Evolutionary conservation across 768 basidiomycete genomes (phyloP), one percentile per base, ranked within the genome.

Genomic region (Hypsizygus marmoreus): DNA sequence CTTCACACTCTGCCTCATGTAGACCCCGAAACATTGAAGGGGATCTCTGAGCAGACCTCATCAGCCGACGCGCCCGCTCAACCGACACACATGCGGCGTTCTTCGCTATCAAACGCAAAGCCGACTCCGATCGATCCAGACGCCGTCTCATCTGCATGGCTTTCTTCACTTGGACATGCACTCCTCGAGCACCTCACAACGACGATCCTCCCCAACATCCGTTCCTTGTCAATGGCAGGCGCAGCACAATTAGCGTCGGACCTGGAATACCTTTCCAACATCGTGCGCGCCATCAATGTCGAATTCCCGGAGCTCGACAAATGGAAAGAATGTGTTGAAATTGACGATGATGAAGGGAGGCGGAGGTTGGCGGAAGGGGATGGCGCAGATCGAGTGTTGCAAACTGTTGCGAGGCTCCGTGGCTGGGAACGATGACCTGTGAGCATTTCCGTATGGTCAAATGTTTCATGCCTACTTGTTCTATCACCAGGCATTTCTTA

Each of bases 281-380:
- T 98, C 36, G 87, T 94, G 25, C 75, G 84, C 36, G 94, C 92
- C 20, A 73, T 98, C 40, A 93, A 95, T 58, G 92, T 95, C 4
- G 92, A 95, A 54, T 86, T 77, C 57, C 80, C 81, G 6, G 86
- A 85, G 28, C 68, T 98, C 34, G 87, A 87, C 52, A 72, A 70
- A 58, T 97, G 95, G 95, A 82, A 79, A 62, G 78, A 79, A 39
- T 83, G 73, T 42, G 73, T 76, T n/a, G 81, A 79, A 28, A 65
- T 86, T 69, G 80, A 81, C 33, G 80, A 87, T 38, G 71, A 72
- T 31, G 72, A 72, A 36, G 72, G 74, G 4, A 66, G 54, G 40
- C 67, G 60, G 45, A 64, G 53, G 37, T 38, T 69, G 13, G 53
- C 36, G 11, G 66, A 69, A 31, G 61, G 53, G 9, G 53, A 54